Evolutionary conservation across 2,329 filamentous ascomycete genomes (phyloP).

Genomic region (Pseudogymnoascus sp.): DNA sequence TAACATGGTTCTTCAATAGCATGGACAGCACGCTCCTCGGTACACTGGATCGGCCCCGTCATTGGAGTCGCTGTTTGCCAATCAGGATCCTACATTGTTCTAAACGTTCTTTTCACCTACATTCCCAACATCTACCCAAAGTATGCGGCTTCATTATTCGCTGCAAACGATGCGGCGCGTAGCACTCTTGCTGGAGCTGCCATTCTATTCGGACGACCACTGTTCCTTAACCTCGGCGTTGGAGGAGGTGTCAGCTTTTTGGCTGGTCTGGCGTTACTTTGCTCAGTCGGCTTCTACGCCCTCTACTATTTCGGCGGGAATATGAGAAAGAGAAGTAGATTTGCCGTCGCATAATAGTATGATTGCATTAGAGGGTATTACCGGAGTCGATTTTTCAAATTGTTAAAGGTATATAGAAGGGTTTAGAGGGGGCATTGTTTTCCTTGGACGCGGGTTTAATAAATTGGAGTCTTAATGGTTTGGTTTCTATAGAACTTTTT

Average conservation of each 20-base stretch:
- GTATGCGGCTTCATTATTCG: conserved; percentile 49
- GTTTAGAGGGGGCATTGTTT: neutral
- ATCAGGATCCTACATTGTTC: conserved; percentile 44
- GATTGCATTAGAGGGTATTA: neutral
- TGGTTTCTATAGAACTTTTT: neutral
- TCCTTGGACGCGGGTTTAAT: neutral
- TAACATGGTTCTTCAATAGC: conserved; percentile 43
- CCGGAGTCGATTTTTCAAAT: neutral
- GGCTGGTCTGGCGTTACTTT: conserved; percentile 23
- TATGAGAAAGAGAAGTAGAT: conserved; percentile 13
- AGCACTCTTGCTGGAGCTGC: conserved; percentile 37
- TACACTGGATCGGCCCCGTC: conserved; percentile 49
- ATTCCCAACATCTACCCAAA: conserved; percentile 48
- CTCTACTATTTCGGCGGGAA: conserved; percentile 14
- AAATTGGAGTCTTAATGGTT: neutral
- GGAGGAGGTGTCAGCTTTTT: conserved; percentile 35
- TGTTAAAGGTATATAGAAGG: neutral
- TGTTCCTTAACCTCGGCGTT: conserved; percentile 39
- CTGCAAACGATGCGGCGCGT: conserved; percentile 31
- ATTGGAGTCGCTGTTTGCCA: conserved; percentile 49
- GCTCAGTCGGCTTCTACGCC: conserved; percentile 45
- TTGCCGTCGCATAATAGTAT: conserved; percentile 13
- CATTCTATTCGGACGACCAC: conserved; percentile 39
- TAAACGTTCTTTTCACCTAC: conserved; percentile 54
- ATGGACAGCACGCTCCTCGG: conserved; percentile 44